These are phyloP conservation scores for Chamaenerion angustifolium DNA, from an alignment of 345 rosid genomes.

Conservation along the genomic window DNA sequence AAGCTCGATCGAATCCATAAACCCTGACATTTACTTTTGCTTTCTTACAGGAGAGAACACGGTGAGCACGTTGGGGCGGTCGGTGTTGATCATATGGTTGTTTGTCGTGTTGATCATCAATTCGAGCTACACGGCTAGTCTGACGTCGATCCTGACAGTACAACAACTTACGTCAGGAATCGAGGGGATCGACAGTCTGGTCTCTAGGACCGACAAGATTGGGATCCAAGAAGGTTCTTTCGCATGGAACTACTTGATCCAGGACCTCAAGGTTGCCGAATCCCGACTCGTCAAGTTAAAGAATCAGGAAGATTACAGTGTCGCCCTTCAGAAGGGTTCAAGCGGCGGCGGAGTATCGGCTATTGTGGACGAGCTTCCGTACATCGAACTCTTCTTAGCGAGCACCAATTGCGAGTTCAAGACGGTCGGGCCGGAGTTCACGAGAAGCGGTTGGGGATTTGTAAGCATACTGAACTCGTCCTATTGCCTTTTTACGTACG, in stretches of 20 bases:
- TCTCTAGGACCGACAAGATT: slow-evolving; percentile 42
- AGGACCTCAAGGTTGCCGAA: slow-evolving; percentile 37
- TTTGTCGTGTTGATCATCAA: slow-evolving; percentile 71
- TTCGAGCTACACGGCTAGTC: slow-evolving; percentile 86
- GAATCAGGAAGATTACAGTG: slow-evolving; percentile 56
- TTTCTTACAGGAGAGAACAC: slow-evolving; percentile 47
- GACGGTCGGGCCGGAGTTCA: slow-evolving; percentile 65
- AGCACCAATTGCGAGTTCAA: slow-evolving; percentile 31
- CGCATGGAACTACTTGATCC: slow-evolving; percentile 39
- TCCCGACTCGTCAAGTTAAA: slow-evolving; percentile 48
- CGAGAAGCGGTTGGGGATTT: slow-evolving; percentile 85
- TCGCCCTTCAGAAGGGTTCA: slow-evolving; percentile 59
- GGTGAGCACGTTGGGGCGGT: slow-evolving; percentile 44
- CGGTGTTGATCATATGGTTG: slow-evolving; percentile 89
- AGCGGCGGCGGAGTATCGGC: slow-evolving; percentile 70
- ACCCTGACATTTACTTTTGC: neutral
- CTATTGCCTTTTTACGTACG: no score
- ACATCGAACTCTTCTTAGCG: slow-evolving; percentile 56
- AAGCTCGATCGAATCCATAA: neutral
- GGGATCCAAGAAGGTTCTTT: slow-evolving; percentile 84
- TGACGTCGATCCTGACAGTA: slow-evolving; percentile 80
- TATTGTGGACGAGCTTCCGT: slow-evolving; percentile 69
- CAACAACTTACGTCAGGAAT: slow-evolving; percentile 72
- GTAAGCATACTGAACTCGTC: slow-evolving; percentile 33
- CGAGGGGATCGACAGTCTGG: slow-evolving; percentile 69